These are phyloP conservation scores for Akebia trifoliata DNA, from an alignment of 164 flowering plant species.

Conservation along the genomic window DNA sequence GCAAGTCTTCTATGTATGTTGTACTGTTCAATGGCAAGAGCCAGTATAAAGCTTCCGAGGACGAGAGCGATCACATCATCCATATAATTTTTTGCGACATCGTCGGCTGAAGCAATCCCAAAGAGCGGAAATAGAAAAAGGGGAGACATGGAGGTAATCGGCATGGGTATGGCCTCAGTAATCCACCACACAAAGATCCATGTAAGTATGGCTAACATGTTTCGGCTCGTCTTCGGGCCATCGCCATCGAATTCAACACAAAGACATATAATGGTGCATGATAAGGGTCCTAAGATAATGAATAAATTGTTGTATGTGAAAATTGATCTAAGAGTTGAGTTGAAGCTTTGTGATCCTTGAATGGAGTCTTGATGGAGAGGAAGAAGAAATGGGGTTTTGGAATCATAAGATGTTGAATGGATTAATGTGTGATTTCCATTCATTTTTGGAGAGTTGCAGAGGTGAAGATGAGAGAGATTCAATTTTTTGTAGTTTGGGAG, in stretches of 20 bases:
- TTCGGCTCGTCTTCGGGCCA: conserved; percentile 33
- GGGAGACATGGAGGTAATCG: conserved; percentile 87
- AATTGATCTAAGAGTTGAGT: conserved; percentile 27
- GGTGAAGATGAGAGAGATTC: too few relatives aligned
- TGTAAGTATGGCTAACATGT: conserved; percentile 64
- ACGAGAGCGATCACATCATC: conserved; percentile 81
- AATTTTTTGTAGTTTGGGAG: too few relatives aligned
- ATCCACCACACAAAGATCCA: conserved; percentile 96
- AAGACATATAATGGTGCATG: conserved; percentile 38
- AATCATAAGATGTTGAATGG: conserved; percentile 25
- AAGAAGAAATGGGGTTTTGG: conserved; percentile 52
- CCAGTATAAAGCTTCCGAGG: conserved; percentile 88
- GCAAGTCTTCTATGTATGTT: conserved; percentile 44
- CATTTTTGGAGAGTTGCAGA: too few relatives aligned
- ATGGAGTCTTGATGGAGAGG: conserved; percentile 28
- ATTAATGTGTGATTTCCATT: too few relatives aligned
- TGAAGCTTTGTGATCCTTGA: conserved; percentile 20
- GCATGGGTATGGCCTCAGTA: conserved; percentile 94
- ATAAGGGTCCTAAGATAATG: conserved; percentile 60
- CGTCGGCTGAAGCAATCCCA: conserved; percentile 69
- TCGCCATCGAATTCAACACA: conserved; percentile 41
- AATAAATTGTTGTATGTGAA: conserved; percentile 42
- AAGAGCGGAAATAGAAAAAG: conserved; percentile 87
- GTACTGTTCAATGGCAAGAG: conserved; percentile 85
- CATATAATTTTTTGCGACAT: conserved; percentile 76